Conservation (phyloP, 305 asterid genomes). For the Lippia alba region DNA sequence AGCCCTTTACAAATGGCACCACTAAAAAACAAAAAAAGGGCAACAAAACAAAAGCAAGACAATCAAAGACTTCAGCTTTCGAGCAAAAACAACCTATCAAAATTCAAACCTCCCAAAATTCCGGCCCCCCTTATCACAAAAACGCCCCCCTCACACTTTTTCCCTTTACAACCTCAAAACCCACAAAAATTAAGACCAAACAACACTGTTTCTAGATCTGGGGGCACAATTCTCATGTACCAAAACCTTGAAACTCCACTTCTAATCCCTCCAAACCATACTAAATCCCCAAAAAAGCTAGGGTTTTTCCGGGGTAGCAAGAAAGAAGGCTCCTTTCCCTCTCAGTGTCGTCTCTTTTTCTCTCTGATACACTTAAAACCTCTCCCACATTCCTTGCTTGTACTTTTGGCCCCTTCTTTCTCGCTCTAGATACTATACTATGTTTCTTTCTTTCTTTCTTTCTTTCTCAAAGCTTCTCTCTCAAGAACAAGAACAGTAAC, state of each 20-base stretch:
- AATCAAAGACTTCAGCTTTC: slow-evolving; percentile 35
- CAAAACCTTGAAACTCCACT: slow-evolving; percentile 18
- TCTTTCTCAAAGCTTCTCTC: no score
- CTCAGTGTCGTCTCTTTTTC: slow-evolving; percentile 26
- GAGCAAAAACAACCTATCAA: slow-evolving; percentile 33
- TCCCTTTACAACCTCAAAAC: slow-evolving; percentile 27
- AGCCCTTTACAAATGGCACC: slow-evolving; percentile 3
- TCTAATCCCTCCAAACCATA: slow-evolving; percentile 24
- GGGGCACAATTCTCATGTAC: slow-evolving; percentile 34
- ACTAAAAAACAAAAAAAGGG: background rate
- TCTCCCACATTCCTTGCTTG: slow-evolving; percentile 42
- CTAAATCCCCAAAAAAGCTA: slow-evolving; percentile 34
- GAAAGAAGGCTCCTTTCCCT: slow-evolving; percentile 40
- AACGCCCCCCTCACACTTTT: slow-evolving; percentile 26
- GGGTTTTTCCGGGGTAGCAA: slow-evolving; percentile 45
- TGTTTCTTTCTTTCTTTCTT: slow-evolving; percentile 35
- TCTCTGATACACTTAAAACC: slow-evolving; percentile 30
- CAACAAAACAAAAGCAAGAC: slow-evolving; percentile 17
- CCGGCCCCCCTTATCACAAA: slow-evolving; percentile 31
- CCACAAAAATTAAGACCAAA: slow-evolving; percentile 40
- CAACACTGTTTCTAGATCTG: slow-evolving; percentile 47
- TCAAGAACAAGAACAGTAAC: slow-evolving; percentile 44
- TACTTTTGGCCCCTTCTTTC: slow-evolving; percentile 34
- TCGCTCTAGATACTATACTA: slow-evolving; percentile 20
- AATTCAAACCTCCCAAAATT: slow-evolving; percentile 24